Evolutionary conservation across 345 rosid species (phyloP), one percentile per base, ranked within the genome.

Genomic region (Microthlaspi erraticum): DNA sequence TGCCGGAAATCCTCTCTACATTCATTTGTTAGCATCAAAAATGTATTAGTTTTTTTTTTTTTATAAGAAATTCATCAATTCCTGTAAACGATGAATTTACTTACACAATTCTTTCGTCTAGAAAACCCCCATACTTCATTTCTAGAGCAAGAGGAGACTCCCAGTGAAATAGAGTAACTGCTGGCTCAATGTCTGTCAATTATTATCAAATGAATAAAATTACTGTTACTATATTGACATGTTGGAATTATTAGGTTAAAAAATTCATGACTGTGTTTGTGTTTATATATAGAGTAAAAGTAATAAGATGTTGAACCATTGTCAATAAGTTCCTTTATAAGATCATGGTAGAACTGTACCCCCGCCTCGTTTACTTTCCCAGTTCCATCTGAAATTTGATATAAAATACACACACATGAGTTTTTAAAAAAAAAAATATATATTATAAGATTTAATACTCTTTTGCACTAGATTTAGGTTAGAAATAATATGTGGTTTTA

Each of bases 271-370:
- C 13, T 34, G 23, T 14, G 45, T 36, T 19, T 34, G 23, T 14
- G 45, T 36, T 29, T 36, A 44, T 56, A 32, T 55, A 20, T 14
- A 11, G 12, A 52, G 31, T 17, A 32, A 42, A 54, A 17, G 34
- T 54, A 18, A 43, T 43, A 62, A 64, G 18, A 48, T 67, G 39
- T 26, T 38, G 42, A 4, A 80, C 86, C 83, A 49, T 81, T 71
- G 18, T 32, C 66, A 23, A 64, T 16, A 38, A 83, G 84, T 64
- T 65, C 77, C 36, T 83, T 8, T 17, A 81, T 83, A 42, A 74
- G 78, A 51, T 77, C 74, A 26, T 71, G 68, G 78, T 83, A 83
- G 71, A 76, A 81, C 41, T 73, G 18, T 53, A 81, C 62, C 2
- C 87, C 84, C 1, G 17, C 20, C 14, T 43, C 39, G 69, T 81